phyloP scores from a whole-genome alignment of 1,284 basidiomycete genomes.

The Cutaneotrichosporon mucoides region DNA sequence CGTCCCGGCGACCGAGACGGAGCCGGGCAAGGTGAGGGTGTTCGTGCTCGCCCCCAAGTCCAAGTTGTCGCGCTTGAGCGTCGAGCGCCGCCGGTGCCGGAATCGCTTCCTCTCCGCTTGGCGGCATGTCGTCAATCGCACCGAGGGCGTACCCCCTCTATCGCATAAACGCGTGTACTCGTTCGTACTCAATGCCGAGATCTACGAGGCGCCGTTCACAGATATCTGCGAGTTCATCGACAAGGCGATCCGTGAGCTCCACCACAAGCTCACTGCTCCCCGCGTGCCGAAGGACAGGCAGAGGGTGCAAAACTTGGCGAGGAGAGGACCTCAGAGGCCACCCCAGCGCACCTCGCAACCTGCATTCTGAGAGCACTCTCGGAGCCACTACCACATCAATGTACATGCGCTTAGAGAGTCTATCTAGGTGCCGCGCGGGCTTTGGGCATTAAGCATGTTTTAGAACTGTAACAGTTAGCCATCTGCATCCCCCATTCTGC shows the following conservation, averaged over 20 bases:
- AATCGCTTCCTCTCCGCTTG: not conserved
- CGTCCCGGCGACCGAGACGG: not conserved
- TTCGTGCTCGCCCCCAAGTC: not conserved
- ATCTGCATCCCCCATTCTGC: not conserved
- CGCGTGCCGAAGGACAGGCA: too few relatives aligned
- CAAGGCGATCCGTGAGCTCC: not conserved
- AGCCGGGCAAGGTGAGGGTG: not conserved
- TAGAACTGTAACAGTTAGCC: slow-evolving; percentile 1
- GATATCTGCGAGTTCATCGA: not conserved
- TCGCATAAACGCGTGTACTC: not conserved
- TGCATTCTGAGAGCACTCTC: too few relatives aligned
- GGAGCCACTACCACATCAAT: not conserved
- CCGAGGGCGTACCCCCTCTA: not conserved
- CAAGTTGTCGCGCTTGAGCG: not conserved
- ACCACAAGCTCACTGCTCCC: not conserved
- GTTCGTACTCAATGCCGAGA: not conserved
- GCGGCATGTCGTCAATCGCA: not conserved
- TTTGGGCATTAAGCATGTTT: not conserved
- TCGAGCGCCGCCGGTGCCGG: not conserved
- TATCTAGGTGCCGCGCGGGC: too few relatives aligned
- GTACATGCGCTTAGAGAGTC: too few relatives aligned
- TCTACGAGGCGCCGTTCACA: not conserved
- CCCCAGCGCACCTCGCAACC: too few relatives aligned
- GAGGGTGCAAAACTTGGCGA: too few relatives aligned
- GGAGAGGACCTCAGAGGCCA: too few relatives aligned